Evolutionary conservation across 1,284 basidiomycete genomes (phyloP).

Genomic region (Trametes hirsuta): DNA sequence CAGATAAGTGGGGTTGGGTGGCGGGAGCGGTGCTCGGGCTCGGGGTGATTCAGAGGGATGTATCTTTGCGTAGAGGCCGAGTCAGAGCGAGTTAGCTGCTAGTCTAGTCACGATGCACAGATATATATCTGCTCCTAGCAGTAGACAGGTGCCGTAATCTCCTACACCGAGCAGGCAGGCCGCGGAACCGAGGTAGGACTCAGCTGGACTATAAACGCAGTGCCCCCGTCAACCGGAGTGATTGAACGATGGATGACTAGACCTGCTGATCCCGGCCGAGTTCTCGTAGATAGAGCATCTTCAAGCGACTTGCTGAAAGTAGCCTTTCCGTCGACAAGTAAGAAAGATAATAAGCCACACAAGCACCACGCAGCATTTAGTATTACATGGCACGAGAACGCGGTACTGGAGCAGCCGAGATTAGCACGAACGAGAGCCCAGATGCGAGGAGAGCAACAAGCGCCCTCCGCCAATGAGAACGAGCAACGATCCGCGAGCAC

Average conservation of each 20-base stretch:
- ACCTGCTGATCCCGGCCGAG: neutral
- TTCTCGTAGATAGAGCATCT: neutral
- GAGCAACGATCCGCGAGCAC: slow-evolving; percentile 6
- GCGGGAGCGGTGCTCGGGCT: neutral
- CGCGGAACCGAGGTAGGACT: neutral
- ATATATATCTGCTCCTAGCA: too few species aligned
- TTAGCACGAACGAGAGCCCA: neutral
- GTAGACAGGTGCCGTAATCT: too few species aligned
- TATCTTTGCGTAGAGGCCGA: neutral
- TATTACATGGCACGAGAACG: neutral
- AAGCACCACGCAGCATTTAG: neutral
- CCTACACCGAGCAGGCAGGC: neutral
- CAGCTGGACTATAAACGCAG: neutral
- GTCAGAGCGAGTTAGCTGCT: too few species aligned
- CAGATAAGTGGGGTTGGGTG: neutral
- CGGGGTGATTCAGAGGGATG: too few species aligned
- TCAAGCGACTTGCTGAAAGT: too few species aligned
- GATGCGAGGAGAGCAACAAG: neutral
- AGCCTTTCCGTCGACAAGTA: too few species aligned
- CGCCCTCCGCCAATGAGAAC: slow-evolving; percentile 1
- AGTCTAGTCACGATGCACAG: too few species aligned
- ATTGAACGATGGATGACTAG: neutral
- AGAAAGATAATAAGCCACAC: too few species aligned
- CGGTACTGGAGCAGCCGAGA: slow-evolving; percentile 9
- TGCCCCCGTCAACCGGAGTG: neutral